phyloP scores from a whole-genome alignment of 768 basidiomycete species.

The Russula virescens region DNA sequence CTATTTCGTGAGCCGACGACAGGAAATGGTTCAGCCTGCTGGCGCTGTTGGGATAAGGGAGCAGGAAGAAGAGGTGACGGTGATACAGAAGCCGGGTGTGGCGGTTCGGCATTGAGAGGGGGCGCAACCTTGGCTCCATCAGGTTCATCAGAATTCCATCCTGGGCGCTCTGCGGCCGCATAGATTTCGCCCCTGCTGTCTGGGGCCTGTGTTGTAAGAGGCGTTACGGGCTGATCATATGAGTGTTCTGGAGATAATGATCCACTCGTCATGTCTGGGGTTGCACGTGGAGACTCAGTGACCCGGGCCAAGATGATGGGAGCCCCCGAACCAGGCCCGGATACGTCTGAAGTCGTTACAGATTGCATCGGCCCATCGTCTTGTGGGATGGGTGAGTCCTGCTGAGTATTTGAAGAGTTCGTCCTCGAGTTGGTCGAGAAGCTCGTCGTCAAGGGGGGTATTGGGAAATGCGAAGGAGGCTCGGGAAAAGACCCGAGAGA shows the following conservation, averaged over 20 bases:
- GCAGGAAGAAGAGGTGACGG: neutral
- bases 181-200: neutral
- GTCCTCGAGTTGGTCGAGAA: slow-evolving; percentile 15
- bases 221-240: neutral
- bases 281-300: slow-evolving; percentile 6
- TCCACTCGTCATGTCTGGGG: neutral
- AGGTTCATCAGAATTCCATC: neutral
- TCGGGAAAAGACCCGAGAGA: slow-evolving; percentile 69
- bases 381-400: neutral
- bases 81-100: neutral
- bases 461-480: slow-evolving; percentile 67
- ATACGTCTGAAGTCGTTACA: slow-evolving; percentile 15
- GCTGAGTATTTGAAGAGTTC: neutral
- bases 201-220: neutral
- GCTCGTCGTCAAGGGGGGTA: slow-evolving; percentile 39
- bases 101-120: neutral
- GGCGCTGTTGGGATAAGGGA: neutral
- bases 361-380: neutral
- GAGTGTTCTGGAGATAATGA: neutral
- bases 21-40: slow-evolving; percentile 6
- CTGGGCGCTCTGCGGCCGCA: neutral
- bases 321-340: slow-evolving; percentile 12
- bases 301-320: slow-evolving; percentile 6
- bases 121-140: neutral
- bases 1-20: slow-evolving; percentile 8